Evolutionary conservation across 176 grass and related monocot species (phyloP).

Genomic region (Rhynchospora pubera): DNA sequence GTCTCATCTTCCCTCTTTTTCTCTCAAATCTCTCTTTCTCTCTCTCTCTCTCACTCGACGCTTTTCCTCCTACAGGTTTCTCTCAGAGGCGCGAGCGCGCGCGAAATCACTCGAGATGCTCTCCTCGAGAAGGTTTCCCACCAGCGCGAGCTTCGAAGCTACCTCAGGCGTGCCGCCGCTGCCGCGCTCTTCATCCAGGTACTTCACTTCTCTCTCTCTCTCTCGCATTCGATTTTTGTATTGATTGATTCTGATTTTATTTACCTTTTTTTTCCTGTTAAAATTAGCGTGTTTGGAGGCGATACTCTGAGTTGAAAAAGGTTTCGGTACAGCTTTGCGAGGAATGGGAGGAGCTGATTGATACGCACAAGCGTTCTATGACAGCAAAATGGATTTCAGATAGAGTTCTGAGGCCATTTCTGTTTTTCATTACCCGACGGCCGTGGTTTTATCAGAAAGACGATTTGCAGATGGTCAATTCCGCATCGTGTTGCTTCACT

Average conservation of each 20-base stretch:
- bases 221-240: background rate
- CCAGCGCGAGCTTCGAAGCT: slow-evolving; percentile 74
- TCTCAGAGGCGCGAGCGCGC: slow-evolving; percentile 70
- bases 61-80: slow-evolving; percentile 45
- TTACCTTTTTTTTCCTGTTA: slow-evolving; percentile 3
- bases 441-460: slow-evolving; percentile 42
- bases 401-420: slow-evolving; percentile 74
- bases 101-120: slow-evolving; percentile 85
- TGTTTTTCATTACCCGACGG: slow-evolving; percentile 64
- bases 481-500: slow-evolving; percentile 55
- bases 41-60: background rate
- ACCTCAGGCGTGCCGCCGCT: slow-evolving; percentile 62
- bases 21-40: background rate
- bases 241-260: slow-evolving; percentile 12
- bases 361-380: slow-evolving; percentile 34
- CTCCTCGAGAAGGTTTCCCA: slow-evolving; percentile 88
- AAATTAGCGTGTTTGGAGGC: slow-evolving; percentile 73
- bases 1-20: background rate
- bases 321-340: slow-evolving; percentile 54
- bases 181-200: slow-evolving; percentile 75
- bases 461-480: slow-evolving; percentile 36
- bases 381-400: slow-evolving; percentile 66
- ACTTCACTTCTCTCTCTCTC: background rate
- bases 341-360: slow-evolving; percentile 59
- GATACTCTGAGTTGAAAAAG: slow-evolving; percentile 41